Evolutionary conservation across 2,329 filamentous ascomycete genomes (phyloP).

Genomic region (Aspergillus neotritici): DNA sequence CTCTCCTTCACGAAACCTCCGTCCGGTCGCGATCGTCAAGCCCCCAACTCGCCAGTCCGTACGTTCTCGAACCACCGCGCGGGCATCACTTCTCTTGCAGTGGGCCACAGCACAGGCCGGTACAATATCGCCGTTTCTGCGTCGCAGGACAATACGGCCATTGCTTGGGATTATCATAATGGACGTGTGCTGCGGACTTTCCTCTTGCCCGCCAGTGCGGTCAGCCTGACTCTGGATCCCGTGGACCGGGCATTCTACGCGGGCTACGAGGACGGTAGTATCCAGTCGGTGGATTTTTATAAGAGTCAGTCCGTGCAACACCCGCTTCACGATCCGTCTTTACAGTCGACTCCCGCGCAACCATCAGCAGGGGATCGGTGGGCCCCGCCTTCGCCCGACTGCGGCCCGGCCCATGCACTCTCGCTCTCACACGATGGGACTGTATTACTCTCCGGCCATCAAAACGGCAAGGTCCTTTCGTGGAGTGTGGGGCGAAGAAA

Average conservation of each 20-base stretch:
- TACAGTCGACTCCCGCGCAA: slow-evolving; percentile 39
- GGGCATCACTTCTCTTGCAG: slow-evolving; percentile 43
- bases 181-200: slow-evolving; percentile 74
- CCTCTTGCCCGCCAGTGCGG: slow-evolving; percentile 67
- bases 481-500: slow-evolving; percentile 74
- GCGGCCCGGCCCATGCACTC: slow-evolving; percentile 62
- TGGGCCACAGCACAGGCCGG: slow-evolving; percentile 63
- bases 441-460: slow-evolving; percentile 72
- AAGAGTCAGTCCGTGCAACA: slow-evolving; percentile 42
- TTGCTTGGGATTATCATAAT: slow-evolving; percentile 87
- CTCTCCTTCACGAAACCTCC: slow-evolving; percentile 54
- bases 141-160: slow-evolving; percentile 79
- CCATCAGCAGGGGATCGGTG: slow-evolving; percentile 37
- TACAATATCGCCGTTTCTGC: slow-evolving; percentile 80
- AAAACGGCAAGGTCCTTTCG: slow-evolving; percentile 67
- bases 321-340: slow-evolving; percentile 28
- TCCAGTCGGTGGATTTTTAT: slow-evolving; percentile 75
- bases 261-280: slow-evolving; percentile 70
- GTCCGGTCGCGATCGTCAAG: slow-evolving; percentile 35
- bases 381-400: slow-evolving; percentile 55
- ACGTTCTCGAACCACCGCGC: slow-evolving; percentile 68
- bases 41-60: slow-evolving; percentile 61
- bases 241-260: slow-evolving; percentile 77
- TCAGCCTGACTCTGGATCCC: slow-evolving; percentile 71
- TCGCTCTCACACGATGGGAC: slow-evolving; percentile 77